Base-by-base conservation (phyloP, 2,329 filamentous ascomycete genomes). In the Aureobasidium zeae region DNA sequence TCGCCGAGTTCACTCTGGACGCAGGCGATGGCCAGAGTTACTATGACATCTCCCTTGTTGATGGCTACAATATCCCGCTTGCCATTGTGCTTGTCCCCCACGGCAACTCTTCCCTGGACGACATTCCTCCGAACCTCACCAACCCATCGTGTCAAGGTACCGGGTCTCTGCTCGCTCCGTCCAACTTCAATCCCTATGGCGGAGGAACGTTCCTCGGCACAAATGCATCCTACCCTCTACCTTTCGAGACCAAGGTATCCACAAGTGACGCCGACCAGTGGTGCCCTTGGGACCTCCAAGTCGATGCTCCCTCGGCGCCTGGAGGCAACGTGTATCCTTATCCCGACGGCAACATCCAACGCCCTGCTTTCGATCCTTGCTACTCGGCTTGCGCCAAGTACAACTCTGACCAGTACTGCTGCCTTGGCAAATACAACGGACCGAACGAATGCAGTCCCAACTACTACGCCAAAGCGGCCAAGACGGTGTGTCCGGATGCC, bases 1-100 rank as follows among this genome's bases (percentile, higher is more conserved):
- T 93, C 10, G 84, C 82, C 28, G 86, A 93, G 57, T 88, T 91
- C 63, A 86, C 81, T 44, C 71, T 89, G 12, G 73, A 77, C 37
- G 82, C 80, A 20, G 79, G 81, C 21, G 64, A 72, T 31, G 67
- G 69, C 16, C 81, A 87, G 57, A 82, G 79, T 8, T 91, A 86
- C 60, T 89, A 88, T 64, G 85, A 91, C 60, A 84, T 91, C 50
- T 87, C 83, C 29, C 70, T 89, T 2, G 85, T 91, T 16, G 85
- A 91, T 57, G 85, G 85, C 36, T 89, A 89, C 71, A 89, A 89
- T 57, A 63, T 89, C 1, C 82, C 83, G 2, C 58, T 88, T 49
- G 80, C 76, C 21, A 75, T 74, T 26, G 61, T 71, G 16, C 55
- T 70, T 17, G 57, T 67, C 32, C 58, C 64, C 9, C 73, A 79